Evolutionary conservation across 768 basidiomycete genomes (phyloP), one percentile per base, ranked within the genome.

Genomic region (Cyathus striatus): DNA sequence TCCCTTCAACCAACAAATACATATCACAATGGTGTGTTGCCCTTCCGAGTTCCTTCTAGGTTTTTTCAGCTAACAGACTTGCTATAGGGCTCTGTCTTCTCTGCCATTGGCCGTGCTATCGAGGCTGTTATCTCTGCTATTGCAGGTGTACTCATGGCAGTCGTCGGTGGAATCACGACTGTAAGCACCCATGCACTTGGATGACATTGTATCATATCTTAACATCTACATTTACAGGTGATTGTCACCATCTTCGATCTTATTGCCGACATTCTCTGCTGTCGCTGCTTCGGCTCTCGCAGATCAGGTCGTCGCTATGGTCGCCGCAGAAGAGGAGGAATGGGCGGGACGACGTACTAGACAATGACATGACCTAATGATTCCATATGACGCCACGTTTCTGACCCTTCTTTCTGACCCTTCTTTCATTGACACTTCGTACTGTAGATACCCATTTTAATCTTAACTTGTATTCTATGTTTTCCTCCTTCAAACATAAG

Each of bases 201-300:
- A n/a, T 25, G 30, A 17, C n/a, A 13, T 4, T 6, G 9, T 12
- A 9, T 32, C 23, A 23, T 26, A 23, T 41, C 6, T n/a, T 22
- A 20, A 4, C 10, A 30, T 17, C 6, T 23, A 16, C 30, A 6
- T 34, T 16, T 32, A 22, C 33, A 86, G 84, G 63, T 85, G 30
- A 68, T 84, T 36, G 77, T 82, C 7, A 76, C 80, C 0, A 83
- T 84, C 44, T 77, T 82, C 51, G 70, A 84, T 52, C 54, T 81
- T 27, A 79, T 86, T 44, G 46, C 63, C 38, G 83, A 76, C 47
- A 75, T 76, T 33, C 61, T 76, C 1, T 76, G 75, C 54, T 78
- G 76, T 54, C 58, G 68, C 49, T 78, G 74, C 55, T 69, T 55
- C 49, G 68, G 71, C 17, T 60, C 64, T 5, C 56, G 71, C 22